These are phyloP conservation scores for Phytopythium litorale DNA, from an alignment of 352 stramenopile species.

Conservation along the genomic window DNA sequence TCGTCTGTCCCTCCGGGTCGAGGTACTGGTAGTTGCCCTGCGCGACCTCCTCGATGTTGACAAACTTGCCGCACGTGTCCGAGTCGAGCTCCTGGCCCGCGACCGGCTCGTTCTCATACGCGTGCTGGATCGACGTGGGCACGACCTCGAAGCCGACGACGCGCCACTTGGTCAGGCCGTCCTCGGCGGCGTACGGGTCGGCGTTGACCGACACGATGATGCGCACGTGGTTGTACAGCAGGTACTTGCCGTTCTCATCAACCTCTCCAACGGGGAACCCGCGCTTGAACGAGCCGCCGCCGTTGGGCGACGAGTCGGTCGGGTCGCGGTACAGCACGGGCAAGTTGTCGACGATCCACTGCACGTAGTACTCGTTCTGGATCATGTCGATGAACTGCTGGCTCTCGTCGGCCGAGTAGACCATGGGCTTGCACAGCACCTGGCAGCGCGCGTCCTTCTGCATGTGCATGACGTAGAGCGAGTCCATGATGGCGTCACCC, in stretches of 20 bases:
- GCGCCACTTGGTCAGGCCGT: constrained; percentile 65
- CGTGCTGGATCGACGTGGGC: constrained; percentile 93
- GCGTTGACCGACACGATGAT: constrained; percentile 93
- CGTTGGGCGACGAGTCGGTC: constrained; percentile 47
- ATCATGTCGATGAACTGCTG: constrained; percentile 90
- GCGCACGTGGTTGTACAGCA: constrained; percentile 98
- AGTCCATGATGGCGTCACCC: constrained; percentile 90
- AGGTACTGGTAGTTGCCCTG: constrained; percentile 86
- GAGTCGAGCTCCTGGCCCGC: constrained; percentile 77
- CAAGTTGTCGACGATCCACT: constrained; percentile 93
- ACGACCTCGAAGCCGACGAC: constrained; percentile 97
- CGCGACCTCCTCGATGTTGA: constrained; percentile 81
- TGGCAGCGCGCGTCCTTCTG: constrained; percentile 86
- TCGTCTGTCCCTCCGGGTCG: constrained; percentile 56
- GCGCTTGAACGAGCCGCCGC: constrained; percentile 76
- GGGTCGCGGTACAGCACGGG: constrained; percentile 85
- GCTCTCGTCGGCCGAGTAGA: constrained; percentile 75
- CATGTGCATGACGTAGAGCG: constrained; percentile 88
- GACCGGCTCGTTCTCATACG: constrained; percentile 82
- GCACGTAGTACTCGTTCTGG: constrained; percentile 93
- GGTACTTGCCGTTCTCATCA: constrained; percentile 89
- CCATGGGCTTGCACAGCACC: constrained; percentile 88
- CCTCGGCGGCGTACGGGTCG: constrained; percentile 70
- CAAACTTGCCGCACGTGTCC: constrained; percentile 85
- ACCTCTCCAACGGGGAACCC: constrained; percentile 93